A percentile compares a stretch with the other conserved stretches of the same genome.
Conservation (phyloP, 164 flowering plant species). For the Stephania cephalantha region DNA sequence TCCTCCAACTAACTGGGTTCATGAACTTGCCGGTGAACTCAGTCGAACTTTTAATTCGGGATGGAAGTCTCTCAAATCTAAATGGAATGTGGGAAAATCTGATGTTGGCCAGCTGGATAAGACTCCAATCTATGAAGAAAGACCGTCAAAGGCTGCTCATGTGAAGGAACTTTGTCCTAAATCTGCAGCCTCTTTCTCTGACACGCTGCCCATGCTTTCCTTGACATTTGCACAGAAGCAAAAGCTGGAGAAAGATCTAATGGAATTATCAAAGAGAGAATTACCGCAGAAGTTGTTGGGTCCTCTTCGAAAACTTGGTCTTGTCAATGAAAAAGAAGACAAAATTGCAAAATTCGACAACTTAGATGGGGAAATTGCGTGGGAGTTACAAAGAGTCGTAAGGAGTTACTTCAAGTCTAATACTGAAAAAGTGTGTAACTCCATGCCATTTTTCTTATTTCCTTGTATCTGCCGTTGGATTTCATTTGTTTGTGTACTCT, state of each 20-base stretch:
- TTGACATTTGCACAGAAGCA: constrained; percentile 34
- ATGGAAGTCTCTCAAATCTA: constrained; percentile 51
- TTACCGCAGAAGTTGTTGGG: constrained; percentile 17
- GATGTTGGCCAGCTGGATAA: constrained; percentile 16
- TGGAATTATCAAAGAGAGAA: constrained; percentile 19
- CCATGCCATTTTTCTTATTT: not conserved
- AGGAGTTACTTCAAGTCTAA: constrained; percentile 17
- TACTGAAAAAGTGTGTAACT: constrained; percentile 24
- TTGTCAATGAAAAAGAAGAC: constrained; percentile 15
- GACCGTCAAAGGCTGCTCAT: constrained; percentile 5
- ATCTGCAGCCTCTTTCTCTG: constrained; percentile 8
- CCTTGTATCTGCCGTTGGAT: not conserved
- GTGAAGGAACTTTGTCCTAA: constrained; percentile 12
- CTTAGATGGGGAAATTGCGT: constrained; percentile 23
- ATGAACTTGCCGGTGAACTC: constrained; percentile 47
- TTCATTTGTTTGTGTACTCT: not conserved
- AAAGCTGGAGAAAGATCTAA: constrained; percentile 28
- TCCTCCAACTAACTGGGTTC: constrained; percentile 56
- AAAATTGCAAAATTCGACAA: constrained; percentile 20
- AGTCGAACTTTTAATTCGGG: constrained; percentile 32
- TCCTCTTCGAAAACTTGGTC: constrained; percentile 23
- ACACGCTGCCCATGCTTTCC: constrained; percentile 17
- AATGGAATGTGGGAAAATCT: constrained; percentile 21
- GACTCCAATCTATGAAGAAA: constrained; percentile 12
- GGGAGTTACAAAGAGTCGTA: constrained; percentile 22